Evolutionary conservation across 2,329 filamentous ascomycete genomes (phyloP).

Genomic region (Xylaria polymorpha): DNA sequence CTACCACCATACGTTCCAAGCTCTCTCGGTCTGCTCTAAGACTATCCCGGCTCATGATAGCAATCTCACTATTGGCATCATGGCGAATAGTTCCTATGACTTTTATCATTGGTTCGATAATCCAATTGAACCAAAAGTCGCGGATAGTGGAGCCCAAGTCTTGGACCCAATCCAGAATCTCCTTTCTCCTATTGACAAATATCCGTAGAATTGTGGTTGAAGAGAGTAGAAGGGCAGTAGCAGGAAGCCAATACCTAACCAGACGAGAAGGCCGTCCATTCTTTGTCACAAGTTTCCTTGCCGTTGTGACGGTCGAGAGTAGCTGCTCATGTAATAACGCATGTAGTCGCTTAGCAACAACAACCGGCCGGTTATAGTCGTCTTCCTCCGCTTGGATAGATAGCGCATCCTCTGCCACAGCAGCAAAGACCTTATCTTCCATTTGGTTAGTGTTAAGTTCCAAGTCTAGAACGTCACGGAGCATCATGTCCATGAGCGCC

Average conservation of each 20-base stretch:
- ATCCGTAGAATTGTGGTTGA: constrained; percentile 88
- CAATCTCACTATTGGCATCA: constrained; percentile 91
- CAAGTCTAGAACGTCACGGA: constrained; percentile 75
- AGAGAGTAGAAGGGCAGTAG: constrained; percentile 76
- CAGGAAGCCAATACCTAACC: constrained; percentile 90
- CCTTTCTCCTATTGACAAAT: constrained; percentile 77
- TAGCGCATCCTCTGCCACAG: constrained; percentile 70
- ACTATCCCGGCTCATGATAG: constrained; percentile 94
- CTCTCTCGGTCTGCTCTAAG: constrained; percentile 90
- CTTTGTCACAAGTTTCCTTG: constrained; percentile 65
- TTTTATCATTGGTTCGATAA: constrained; percentile 84
- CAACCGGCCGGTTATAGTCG: constrained; percentile 62
- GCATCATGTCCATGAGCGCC: constrained; percentile 85
- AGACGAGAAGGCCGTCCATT: constrained; percentile 81
- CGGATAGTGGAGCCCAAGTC: constrained; percentile 82
- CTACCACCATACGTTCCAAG: constrained; percentile 96
- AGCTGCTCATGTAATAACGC: constrained; percentile 76
- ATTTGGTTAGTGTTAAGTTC: constrained; percentile 72
- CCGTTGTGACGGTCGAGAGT: constrained; percentile 71
- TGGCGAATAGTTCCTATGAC: constrained; percentile 93
- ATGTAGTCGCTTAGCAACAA: constrained; percentile 74
- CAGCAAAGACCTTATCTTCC: constrained; percentile 73
- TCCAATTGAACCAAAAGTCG: constrained; percentile 98
- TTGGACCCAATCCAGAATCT: constrained; percentile 82
- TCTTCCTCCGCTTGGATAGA: constrained; percentile 64